Conservation (phyloP, 148 eudicot genomes). For the Talinum fruticosum region DNA sequence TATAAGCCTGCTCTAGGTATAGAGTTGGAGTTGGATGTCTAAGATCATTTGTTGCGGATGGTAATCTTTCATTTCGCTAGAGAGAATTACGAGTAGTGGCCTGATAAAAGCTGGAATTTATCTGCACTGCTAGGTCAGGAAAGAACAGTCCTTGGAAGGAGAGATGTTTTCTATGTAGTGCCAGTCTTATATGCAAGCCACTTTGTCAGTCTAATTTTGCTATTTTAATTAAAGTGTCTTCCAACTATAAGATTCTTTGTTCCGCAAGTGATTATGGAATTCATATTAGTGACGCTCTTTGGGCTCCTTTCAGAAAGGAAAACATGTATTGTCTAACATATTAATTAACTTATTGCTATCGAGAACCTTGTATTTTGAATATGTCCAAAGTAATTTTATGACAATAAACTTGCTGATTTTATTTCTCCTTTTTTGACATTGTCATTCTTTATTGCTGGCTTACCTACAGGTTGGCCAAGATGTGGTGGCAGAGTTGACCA, state of each 20-base stretch:
- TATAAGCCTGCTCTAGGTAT: background rate
- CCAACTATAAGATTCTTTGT: too few species aligned
- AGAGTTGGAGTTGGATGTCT: background rate
- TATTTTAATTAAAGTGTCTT: background rate
- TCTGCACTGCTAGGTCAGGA: background rate
- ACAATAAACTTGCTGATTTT: background rate
- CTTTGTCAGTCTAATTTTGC: background rate
- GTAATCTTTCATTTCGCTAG: background rate
- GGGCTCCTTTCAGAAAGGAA: background rate
- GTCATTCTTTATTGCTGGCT: background rate
- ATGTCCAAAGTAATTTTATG: background rate
- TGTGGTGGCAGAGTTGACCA: constrained; percentile 79
- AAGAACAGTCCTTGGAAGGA: background rate
- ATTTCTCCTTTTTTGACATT: background rate
- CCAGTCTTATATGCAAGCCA: background rate
- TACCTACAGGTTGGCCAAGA: constrained; percentile 72
- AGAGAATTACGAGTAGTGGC: background rate
- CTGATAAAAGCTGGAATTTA: background rate
- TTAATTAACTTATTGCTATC: background rate
- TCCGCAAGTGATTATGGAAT: too few species aligned
- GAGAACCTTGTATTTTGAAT: background rate
- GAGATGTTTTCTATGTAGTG: background rate
- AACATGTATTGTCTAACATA: background rate
- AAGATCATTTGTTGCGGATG: background rate
- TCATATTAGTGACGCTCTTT: too few species aligned